Base-by-base conservation (phyloP, 2,329 filamentous ascomycete genomes). In the Penicillium expansum region DNA sequence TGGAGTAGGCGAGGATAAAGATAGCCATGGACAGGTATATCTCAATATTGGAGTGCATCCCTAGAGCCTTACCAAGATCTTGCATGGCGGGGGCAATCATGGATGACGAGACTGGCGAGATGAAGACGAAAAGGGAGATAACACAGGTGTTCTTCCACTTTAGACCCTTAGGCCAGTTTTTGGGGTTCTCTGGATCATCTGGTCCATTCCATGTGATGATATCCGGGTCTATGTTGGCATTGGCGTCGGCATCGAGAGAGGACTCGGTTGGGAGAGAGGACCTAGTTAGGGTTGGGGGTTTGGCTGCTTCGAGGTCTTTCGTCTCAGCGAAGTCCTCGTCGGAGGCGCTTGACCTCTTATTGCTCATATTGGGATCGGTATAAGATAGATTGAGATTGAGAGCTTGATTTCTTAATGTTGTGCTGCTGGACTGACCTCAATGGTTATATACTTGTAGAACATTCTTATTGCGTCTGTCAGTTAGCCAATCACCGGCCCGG, bases 101-200 rank as follows among this genome's bases (percentile, higher is more conserved):
- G 44, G 81, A 81, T 11, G 81, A 83, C 1, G 83, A 83, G 35
- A 86, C 80, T 0, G 84, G 83, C 14, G 82, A 47, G 27, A 58
- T 48, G 33, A 55, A 50, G 13, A 39, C 39, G 27, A 43, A 18
- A 3, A 50, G 13, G 14, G 47, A 50, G 10, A 43, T 33, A 6
- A 20, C 9, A 5, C 22, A 39, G 16, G 56, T 55, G n/a, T 45
- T 39, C 22, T 32, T 50, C 57, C 54, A 60, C 20, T 56, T 61
- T 7, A 20, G 27, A 5, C 33, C 32, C 13, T 24, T 58, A 2
- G 44, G 14, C 60, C 58, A 62, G 29, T 61, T 59, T 4, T 51
- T 43, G 1, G 60, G 58, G 45, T 59, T 59, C 8, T 54, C 50
- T 1, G 51, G 56, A 7, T 61, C 58, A 33, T 62, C 18, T 8